Base-by-base conservation (phyloP, 345 rosid species). In the Salix koriyanagi region DNA sequence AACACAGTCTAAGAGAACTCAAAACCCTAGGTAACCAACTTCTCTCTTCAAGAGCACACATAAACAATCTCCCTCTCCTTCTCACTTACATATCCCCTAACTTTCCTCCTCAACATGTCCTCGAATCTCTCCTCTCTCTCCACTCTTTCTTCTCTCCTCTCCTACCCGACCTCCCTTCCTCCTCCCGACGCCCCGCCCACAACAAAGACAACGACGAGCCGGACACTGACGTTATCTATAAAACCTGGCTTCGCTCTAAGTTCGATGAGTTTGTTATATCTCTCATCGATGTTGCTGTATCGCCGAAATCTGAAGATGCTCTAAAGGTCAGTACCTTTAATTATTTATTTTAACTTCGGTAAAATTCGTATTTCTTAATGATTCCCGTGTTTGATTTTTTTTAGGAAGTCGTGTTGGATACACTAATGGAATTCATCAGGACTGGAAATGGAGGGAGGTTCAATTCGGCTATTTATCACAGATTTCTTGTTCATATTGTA, bases 141-240 rank as follows among this genome's bases (percentile, higher is more conserved):
- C 99, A 93, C 69, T 88, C 99, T 34, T 96, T 96, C 83, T 96
- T 92, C 89, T 83, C 91, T 4, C 90, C 98, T 23, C 83, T 96
- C 25, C 91, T 91, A 76, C 89, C 94, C 21, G 88, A 86, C 76
- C 96, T 92, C 16, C 97, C 97, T 25, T 69, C 91, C 0, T 84
- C 90, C 56, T 80, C 90, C 41, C 36, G 12, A 2, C 76, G n/a
- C 42, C 11, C 21, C 34, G 4, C 12, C 62, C 18, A 41, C 14
- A 1, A 4, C 54, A 68, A 46, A 3, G 44, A 41, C 44, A 37
- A 72, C 11, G 71, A 70, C 61, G 86, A 86, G 50, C 16, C 50
- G 50, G 16, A 46, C 46, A 91, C 91, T 18, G 90, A 90, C 74
- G 69, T 78, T 46, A 83, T 91, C 48, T 93, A 91, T 77, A 79